Evolutionary conservation across 1,284 basidiomycete genomes (phyloP), one percentile per base, ranked within the genome.

Genomic region (Leccinum griseonigrum): DNA sequence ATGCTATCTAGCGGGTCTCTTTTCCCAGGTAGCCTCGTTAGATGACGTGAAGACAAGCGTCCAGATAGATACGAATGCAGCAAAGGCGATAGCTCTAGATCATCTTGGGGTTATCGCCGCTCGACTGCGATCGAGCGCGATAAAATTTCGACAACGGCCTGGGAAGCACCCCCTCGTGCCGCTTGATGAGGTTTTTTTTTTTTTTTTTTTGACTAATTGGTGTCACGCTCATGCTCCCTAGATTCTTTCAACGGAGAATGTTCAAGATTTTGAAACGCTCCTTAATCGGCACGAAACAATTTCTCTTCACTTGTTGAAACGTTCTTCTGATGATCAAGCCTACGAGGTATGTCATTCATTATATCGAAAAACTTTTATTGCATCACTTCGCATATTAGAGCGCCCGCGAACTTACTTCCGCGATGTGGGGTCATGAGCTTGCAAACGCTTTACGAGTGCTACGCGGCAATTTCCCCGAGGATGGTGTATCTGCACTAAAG

Each of bases 41-140:
- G 91, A 95, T 61, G 95, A 97, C 67, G 80, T 89, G 40, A 95
- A 94, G 70, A 84, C 82, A 6, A 81, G 81, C 4, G 76, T 71
- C 29, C 80, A 83, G 54, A 79, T 79, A 28, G 95, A 97, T 68
- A 86, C 82, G 54, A 94, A 91, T 67, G 91, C 92, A 0, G 86
- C 90, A 0, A 95, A 94, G 74, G 87, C 86, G 0, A 86, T 98
- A 63, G 94, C 95, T 0, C 80, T 98, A 28, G 97, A 99, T 72
- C 94, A 98, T 74, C 81, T 98, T 0, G 96, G 96, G 7, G 81
- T 90, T n/a, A 92, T 98, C 60, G 95, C 91, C 18, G 90, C 95
- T 1, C 85, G 86, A 51, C 81, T 98, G 46, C 84, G 92, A 28
- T 79, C 83, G 0, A 85, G 83, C 28, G 74, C 76, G 54, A 70